These are phyloP conservation scores for Asparagopsis taxiformis DNA, from an alignment of 31 red algal genomes.

Conservation along the genomic window DNA sequence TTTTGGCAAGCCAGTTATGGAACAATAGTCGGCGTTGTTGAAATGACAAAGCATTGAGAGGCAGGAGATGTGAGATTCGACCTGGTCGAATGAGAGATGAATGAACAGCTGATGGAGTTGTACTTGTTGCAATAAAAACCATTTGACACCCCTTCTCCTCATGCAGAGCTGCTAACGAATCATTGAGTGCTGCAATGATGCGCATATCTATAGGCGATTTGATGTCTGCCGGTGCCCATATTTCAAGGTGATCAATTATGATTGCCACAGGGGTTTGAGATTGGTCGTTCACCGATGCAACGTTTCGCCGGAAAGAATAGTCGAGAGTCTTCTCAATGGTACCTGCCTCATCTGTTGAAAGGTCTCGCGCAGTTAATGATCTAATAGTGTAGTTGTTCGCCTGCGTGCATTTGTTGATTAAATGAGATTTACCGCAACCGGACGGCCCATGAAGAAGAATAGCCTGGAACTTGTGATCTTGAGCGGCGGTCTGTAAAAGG, in stretches of 20 bases:
- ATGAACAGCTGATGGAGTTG: background rate
- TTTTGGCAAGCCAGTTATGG: background rate
- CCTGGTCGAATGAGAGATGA: background rate
- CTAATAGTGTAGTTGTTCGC: background rate
- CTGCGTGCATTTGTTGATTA: background rate
- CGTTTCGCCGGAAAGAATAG: background rate
- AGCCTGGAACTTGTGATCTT: too few species aligned
- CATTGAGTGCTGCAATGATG: constrained; percentile 2
- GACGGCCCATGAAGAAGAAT: constrained; percentile 2
- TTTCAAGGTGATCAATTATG: background rate
- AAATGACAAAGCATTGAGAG: background rate
- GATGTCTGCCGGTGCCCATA: constrained; percentile 8
- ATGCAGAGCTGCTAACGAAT: background rate
- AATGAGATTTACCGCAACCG: constrained; percentile 9
- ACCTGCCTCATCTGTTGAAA: constrained; percentile 2
- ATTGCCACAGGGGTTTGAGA: background rate
- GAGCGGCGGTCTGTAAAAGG: background rate
- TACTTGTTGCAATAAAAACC: constrained; percentile 6
- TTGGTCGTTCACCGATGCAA: background rate
- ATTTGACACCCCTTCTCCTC: background rate
- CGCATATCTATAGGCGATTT: constrained; percentile 1
- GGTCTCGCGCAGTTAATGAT: background rate
- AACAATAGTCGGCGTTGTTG: background rate
- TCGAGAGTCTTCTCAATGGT: background rate
- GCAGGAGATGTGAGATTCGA: background rate